A percentile compares a stretch with the other conserved stretches of the same genome.
Evolutionary conservation across 2,329 filamentous ascomycete genomes (phyloP).

Genomic region (Venturia asperata): DNA sequence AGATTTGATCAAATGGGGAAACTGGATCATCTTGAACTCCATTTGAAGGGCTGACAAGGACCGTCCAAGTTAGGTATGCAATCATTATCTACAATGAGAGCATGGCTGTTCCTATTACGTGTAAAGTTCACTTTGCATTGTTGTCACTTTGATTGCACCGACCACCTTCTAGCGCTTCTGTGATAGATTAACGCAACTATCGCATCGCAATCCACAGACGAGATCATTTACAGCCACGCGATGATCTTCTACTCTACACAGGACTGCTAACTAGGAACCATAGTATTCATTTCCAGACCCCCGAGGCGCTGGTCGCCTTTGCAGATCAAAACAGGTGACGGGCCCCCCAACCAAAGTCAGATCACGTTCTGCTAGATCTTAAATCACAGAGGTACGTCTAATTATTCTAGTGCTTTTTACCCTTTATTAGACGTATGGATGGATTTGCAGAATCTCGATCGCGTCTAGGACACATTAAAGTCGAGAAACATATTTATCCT

Average conservation of each 20-base stretch:
- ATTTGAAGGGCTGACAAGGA: not conserved
- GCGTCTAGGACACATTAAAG: too few relatives aligned
- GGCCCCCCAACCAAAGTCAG: not conserved
- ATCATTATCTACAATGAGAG: not conserved
- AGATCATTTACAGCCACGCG: not conserved
- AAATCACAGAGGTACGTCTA: too few relatives aligned
- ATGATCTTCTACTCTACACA: not conserved
- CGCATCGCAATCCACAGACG: not conserved
- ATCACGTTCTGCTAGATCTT: too few relatives aligned
- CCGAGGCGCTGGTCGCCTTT: not conserved
- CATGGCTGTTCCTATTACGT: slow-evolving; percentile 4
- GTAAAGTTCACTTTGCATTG: not conserved
- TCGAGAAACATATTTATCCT: too few relatives aligned
- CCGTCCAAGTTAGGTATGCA: not conserved
- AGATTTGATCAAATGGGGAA: not conserved
- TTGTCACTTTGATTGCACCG: not conserved
- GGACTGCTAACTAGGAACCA: too few relatives aligned
- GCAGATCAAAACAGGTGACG: not conserved
- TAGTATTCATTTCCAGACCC: not conserved
- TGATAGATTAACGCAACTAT: not conserved
- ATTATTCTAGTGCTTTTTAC: too few relatives aligned
- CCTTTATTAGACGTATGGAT: too few relatives aligned
- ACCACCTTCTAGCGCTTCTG: not conserved
- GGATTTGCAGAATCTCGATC: too few relatives aligned
- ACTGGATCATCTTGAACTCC: too few relatives aligned